These are phyloP conservation scores for Gynandropsis gynandra DNA, from an alignment of 345 rosid genomes.

Conservation along the genomic window DNA sequence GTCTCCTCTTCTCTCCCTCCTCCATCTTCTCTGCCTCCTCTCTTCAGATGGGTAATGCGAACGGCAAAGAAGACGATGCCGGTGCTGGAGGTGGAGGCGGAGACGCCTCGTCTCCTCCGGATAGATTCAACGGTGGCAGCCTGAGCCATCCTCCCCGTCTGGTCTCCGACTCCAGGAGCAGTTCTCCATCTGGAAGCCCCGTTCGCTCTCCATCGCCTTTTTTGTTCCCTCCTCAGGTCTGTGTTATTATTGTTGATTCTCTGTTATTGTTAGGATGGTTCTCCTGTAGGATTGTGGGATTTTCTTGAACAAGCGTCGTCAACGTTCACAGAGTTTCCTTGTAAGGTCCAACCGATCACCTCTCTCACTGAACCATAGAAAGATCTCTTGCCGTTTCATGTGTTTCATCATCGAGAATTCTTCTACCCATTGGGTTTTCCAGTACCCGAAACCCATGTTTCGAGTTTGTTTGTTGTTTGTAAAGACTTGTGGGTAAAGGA, in stretches of 20 bases:
- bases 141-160: constrained; percentile 27
- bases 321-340: neutral
- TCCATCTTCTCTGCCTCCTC: constrained; percentile 8
- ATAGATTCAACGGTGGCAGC: constrained; percentile 38
- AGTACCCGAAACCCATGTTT: neutral
- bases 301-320: neutral
- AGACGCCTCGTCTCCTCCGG: constrained; percentile 26
- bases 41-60: constrained; percentile 70
- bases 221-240: constrained; percentile 71
- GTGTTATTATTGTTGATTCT: constrained; percentile 17
- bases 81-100: constrained; percentile 10
- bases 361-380: neutral
- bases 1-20: constrained; percentile 52
- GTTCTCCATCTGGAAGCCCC: constrained; percentile 48
- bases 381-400: too few species aligned
- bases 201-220: constrained; percentile 54
- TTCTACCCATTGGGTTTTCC: too few species aligned
- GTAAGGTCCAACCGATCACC: neutral
- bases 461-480: neutral
- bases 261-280: constrained; percentile 13
- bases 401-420: constrained; percentile 9
- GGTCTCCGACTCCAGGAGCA: constrained; percentile 40
- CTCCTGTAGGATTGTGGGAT: constrained; percentile 14
- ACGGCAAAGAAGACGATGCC: constrained; percentile 47
- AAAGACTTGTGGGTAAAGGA: neutral